Evolutionary conservation across 192 early-diverging fungal species (phyloP).

Genomic region (Thamnidium elegans): DNA sequence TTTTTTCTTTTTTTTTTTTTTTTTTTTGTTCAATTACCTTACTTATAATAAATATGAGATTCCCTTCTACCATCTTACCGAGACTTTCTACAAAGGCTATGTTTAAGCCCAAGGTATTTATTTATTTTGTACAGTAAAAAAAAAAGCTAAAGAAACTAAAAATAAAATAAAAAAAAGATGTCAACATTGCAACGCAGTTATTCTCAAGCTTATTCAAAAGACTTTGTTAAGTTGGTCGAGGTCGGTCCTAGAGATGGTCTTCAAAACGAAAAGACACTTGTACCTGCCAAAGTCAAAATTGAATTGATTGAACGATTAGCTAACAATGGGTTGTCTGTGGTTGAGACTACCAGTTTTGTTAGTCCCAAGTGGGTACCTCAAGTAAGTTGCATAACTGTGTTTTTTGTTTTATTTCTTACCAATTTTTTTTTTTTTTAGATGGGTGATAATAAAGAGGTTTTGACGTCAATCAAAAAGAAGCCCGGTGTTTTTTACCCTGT

Average conservation of each 20-base stretch:
- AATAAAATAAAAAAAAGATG: no score
- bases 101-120: neutral
- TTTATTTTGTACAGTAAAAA: neutral
- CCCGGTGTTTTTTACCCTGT: constrained; percentile 82
- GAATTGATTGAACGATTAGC: constrained; percentile 83
- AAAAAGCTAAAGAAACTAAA: no score
- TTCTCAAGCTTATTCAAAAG: neutral
- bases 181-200: constrained; percentile 2
- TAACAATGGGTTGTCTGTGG: constrained; percentile 72
- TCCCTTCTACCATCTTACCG: neutral
- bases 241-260: constrained; percentile 96
- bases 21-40: neutral
- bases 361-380: constrained; percentile 96
- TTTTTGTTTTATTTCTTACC: neutral
- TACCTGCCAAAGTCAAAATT: constrained; percentile 82
- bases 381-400: constrained; percentile 31
- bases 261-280: constrained; percentile 88
- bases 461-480: constrained; percentile 60
- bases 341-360: constrained; percentile 94
- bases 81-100: neutral
- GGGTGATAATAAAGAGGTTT: constrained; percentile 79
- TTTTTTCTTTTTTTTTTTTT: neutral
- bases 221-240: constrained; percentile 82
- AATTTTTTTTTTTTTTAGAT: constrained; percentile 52
- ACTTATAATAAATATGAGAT: neutral